These are phyloP conservation scores for Arachnomyces sp. DNA, from an alignment of 2,329 filamentous ascomycete genomes.

Conservation along the genomic window DNA sequence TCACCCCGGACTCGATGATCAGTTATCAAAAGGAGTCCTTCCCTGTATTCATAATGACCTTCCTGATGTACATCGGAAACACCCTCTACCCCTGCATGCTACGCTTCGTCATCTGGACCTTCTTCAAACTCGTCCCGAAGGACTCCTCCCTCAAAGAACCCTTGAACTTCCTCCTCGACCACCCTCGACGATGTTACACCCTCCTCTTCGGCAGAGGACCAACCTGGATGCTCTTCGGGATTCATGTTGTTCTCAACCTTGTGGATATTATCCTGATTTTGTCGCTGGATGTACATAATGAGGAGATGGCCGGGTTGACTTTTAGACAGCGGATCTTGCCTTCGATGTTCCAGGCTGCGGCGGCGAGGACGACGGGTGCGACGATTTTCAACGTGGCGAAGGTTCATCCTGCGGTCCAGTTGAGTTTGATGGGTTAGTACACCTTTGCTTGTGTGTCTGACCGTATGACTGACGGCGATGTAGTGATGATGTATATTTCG, in stretches of 20 bases:
- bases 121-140: conserved; percentile 40
- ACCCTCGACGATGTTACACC: conserved; percentile 56
- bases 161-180: conserved; percentile 51
- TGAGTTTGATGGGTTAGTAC: conserved; percentile 45
- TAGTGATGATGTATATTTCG: conserved; percentile 99
- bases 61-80: conserved; percentile 32
- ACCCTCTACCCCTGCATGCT: conserved; percentile 47
- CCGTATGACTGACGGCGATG: conserved; percentile 36
- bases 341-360: conserved; percentile 51
- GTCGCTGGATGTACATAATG: conserved; percentile 44
- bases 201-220: conserved; percentile 53
- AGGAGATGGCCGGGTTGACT: conserved; percentile 39
- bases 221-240: conserved; percentile 50
- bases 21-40: conserved; percentile 39
- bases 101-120: conserved; percentile 50
- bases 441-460: conserved; percentile 38
- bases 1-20: conserved; percentile 49
- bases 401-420: conserved; percentile 48
- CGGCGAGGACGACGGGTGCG: conserved; percentile 41
- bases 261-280: conserved; percentile 50
- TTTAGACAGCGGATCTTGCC: conserved; percentile 44
- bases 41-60: conserved; percentile 31
- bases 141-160: conserved; percentile 27
- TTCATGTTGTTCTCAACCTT: conserved; percentile 45
- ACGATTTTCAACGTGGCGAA: conserved; percentile 43